Percentiles rank a stretch among this genome's conserved stretches.
Conservation (phyloP, 495 filamentous ascomycete genomes). For the Podospora conica region DNA sequence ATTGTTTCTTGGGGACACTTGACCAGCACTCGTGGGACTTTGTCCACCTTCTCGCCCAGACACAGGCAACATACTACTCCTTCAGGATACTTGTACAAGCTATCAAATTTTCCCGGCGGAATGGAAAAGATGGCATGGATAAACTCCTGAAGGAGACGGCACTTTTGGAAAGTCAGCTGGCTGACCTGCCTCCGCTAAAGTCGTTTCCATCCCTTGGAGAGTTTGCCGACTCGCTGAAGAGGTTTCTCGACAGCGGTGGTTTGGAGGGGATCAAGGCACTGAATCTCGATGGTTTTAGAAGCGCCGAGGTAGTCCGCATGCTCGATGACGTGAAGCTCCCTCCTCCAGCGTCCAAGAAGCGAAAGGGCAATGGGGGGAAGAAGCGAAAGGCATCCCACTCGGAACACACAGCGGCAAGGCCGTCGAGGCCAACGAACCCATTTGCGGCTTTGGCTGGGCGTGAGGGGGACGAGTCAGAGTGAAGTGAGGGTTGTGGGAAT, state of each 20-base stretch:
- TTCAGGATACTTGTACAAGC: constrained; percentile 59
- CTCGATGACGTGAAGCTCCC: constrained; percentile 9
- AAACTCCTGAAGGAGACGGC: neutral
- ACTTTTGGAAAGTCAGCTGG: constrained; percentile 1
- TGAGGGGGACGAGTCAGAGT: neutral
- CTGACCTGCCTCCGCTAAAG: constrained; percentile 16
- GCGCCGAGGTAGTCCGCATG: constrained; percentile 12
- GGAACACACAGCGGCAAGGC: neutral
- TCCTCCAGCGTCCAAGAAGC: neutral
- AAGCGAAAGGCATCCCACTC: constrained; percentile 12
- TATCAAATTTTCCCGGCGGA: constrained; percentile 24
- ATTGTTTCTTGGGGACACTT: constrained; percentile 16
- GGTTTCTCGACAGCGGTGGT: neutral
- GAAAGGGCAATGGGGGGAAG: constrained; percentile 6
- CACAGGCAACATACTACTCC: constrained; percentile 59
- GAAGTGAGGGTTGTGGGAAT: neutral
- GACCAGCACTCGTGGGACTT: constrained; percentile 48
- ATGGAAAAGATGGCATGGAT: neutral
- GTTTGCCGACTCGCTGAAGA: constrained; percentile 16
- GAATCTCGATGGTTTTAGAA: constrained; percentile 10
- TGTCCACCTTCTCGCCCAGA: constrained; percentile 57
- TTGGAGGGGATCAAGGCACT: constrained; percentile 7
- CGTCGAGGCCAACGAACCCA: neutral
- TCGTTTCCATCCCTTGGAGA: constrained; percentile 14
- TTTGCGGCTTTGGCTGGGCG: neutral